Evolutionary conservation across 257 asterid genomes (phyloP), one percentile per base, ranked within the genome.

Genomic region (Datura wrightii): DNA sequence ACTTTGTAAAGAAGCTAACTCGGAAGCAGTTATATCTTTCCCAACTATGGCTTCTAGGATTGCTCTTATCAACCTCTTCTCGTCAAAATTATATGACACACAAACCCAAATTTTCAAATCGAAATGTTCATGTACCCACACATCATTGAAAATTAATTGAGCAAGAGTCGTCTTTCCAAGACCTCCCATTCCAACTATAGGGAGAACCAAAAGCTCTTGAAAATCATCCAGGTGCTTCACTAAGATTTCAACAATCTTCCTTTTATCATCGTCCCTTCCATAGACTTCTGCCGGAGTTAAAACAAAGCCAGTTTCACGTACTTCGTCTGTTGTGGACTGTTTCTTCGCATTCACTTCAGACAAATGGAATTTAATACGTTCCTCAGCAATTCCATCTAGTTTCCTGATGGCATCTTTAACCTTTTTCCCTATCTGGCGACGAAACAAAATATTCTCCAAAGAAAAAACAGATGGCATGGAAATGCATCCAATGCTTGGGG

Each of bases 101-200:
- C 87, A 85, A 79, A 87, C 83, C 88, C 90, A 87, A 46, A 88
- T 11, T 53, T 54, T 83, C 37, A 48, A 13, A 15, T 88, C 87
- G 14, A 88, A 85, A 60, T 83, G 84, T 16, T 76, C 67, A 16
- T 8, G 50, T 2, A 81, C 84, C n/a, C 56, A 56, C 39, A 7
- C 14, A 10, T 81, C 84, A 41, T 81, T 81, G 83, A 36, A 88
- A 36, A 88, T 79, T 10, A 85, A 14, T 56, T 80, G 88, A 66
- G 88, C 85, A 58, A 85, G 85, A 6, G 85, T 87, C 3, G 90
- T 87, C 78, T 87, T 87, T 14, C 89, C 89, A n/a, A 86, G 79
- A 44, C 87, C 89, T 2, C 83, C 83, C 83, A 79, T 79, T 79
- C 83, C 89, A 69, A 88, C 36, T 60, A 88, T 53, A 15, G 88